These are phyloP conservation scores for Solanum clarkiae DNA, from an alignment of 257 asterid genomes.

Conservation along the genomic window DNA sequence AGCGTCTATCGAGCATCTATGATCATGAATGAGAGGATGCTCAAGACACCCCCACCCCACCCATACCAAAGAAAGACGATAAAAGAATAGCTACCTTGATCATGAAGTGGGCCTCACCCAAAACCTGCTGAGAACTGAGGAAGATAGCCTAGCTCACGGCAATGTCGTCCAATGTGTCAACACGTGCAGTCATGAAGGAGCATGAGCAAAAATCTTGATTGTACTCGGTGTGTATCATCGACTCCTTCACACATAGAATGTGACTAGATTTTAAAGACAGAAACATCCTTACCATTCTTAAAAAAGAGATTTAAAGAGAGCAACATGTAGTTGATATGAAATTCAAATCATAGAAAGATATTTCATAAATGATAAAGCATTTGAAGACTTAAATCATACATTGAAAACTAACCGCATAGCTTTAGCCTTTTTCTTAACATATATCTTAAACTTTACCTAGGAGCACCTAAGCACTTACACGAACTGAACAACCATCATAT, in stretches of 20 bases:
- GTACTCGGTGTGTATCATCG: not conserved
- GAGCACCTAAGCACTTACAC: not conserved
- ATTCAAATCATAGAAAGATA: not conserved
- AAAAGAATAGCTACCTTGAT: not conserved
- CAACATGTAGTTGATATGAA: not conserved
- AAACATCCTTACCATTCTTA: not conserved
- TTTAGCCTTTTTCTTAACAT: not conserved
- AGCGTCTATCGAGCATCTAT: not conserved
- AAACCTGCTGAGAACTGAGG: too few relatives aligned
- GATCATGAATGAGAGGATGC: not conserved
- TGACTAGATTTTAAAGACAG: not conserved
- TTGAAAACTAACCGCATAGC: not conserved
- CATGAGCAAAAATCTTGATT: not conserved
- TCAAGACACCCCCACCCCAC: not conserved
- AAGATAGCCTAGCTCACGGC: too few relatives aligned
- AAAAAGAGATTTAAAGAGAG: not conserved
- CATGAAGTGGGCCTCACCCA: not conserved
- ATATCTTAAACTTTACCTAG: not conserved
- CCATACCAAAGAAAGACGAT: not conserved
- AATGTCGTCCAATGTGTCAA: too few relatives aligned
- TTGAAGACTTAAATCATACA: not conserved
- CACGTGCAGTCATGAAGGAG: not conserved
- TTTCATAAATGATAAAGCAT: too few relatives aligned
- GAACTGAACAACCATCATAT: not conserved
- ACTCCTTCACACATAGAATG: not conserved